Percentiles rank a stretch among this genome's conserved stretches.
phyloP scores from a whole-genome alignment of 257 asterid genomes.

The Euphrasia confusa region DNA sequence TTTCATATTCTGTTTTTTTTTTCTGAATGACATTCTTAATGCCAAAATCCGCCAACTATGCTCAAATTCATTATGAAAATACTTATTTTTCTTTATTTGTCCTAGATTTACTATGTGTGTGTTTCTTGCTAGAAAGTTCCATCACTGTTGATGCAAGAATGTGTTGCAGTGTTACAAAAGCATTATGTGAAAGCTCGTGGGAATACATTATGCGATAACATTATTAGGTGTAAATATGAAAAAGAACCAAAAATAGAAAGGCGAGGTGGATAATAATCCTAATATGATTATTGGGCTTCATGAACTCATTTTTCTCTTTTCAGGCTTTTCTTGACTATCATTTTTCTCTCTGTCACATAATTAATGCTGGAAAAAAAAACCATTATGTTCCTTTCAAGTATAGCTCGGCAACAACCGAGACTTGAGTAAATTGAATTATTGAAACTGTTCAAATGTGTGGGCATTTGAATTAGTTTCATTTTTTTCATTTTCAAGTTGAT shows the following conservation, averaged over 20 bases:
- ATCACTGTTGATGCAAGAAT: background rate
- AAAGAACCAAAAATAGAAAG: background rate
- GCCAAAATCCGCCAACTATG: slow-evolving; percentile 2
- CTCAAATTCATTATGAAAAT: slow-evolving; percentile 10
- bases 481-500: slow-evolving; percentile 15
- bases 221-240: background rate
- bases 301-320: too few relatives aligned
- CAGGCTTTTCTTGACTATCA: too few relatives aligned
- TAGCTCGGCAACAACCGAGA: slow-evolving; percentile 10
- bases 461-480: slow-evolving; percentile 17
- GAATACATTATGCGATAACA: background rate
- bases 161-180: too few relatives aligned
- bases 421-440: slow-evolving; percentile 4
- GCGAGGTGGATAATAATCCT: too few relatives aligned
- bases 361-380: background rate
- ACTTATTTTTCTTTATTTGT: background rate
- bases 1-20: too few relatives aligned
- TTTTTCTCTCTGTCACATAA: too few relatives aligned
- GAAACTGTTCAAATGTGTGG: background rate
- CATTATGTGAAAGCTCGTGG: background rate
- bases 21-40: background rate
- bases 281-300: too few relatives aligned
- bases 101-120: background rate
- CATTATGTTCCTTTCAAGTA: background rate
- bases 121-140: slow-evolving; percentile 8